Base-by-base conservation (phyloP, 2,329 filamentous ascomycete species). In the Claviceps lovelessii region DNA sequence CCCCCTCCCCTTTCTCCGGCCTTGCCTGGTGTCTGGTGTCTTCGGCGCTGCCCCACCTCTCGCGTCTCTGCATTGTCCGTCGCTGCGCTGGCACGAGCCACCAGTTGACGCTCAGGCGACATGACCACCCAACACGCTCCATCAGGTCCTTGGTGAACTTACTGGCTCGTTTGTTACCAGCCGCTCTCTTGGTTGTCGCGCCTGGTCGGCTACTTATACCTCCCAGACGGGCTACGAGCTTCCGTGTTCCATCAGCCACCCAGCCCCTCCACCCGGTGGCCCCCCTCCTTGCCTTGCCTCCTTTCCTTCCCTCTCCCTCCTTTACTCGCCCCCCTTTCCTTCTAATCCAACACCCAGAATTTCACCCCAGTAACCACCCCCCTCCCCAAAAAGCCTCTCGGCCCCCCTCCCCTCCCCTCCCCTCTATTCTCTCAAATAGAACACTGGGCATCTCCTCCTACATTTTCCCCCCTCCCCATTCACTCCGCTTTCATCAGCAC, bases 211-310 rank as follows among this genome's bases (percentile, higher is more conserved):
- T 23, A 23, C 23, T 23, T 33, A 11, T 33, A 31, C 17, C 13
- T 35, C 31, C 51, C 44, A 55, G 52, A 7, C 23, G 42, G 42
- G 37, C 55, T 44, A 50, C 45, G 41, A 45, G 54, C 54, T 59
- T 62, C 58, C 61, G 57, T 58, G 55, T 54, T 59, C 57, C 55
- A 58, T 64, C 63, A 67, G 61, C 62, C 63, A 66, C 64, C 64
- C 62, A 56, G 53, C 58, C 58, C 57, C 57, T 59, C 57, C 53
- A 49, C 49, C 56, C 44, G 28, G 39, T 23, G 28, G 39, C n/a
- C 62, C 62, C 63, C 60, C 61, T 53, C 49, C 50, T 50, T 51
- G 44, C 52, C 9, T 54, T 55, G 53, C 19, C 54, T 56, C 55
- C 28, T 11, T 23, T 9, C 42, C 19, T 37, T 54, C 45, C 44